Base-by-base conservation (phyloP, 306 rosid species). In the Quercus dentata region DNA sequence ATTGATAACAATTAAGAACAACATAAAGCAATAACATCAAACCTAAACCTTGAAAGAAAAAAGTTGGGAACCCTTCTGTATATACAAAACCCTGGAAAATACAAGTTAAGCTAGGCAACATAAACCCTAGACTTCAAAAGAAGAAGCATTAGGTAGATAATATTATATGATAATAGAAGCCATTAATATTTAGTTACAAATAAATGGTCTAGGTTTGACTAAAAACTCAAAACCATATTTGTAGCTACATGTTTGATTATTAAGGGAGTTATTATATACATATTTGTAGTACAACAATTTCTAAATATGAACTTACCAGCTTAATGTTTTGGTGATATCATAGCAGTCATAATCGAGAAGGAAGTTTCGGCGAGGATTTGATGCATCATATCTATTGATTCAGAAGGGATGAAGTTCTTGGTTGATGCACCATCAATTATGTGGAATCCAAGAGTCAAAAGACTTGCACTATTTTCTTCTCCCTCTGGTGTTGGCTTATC, bases 371-470 rank as follows among this genome's bases (percentile, higher is more conserved):
- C n/a, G 1, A 91, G 44, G 21, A 89, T 65, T 5, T 25, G 56
- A 35, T 81, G 54, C 25, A 88, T 78, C 23, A 51, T 46, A 1
- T 33, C 1, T 6, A 83, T 18, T 4, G 95, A 86, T 17, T 75
- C 57, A 69, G 54, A 58, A 56, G 88, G 73, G 9, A 89, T 44
- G 19, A 0, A 19, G 20, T 74, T 6, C 51, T 1, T 31, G 46
- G n/a, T 13, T 2, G 73, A 51, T n/a, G 58, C 6, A 4, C 35
- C 51, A 57, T 85, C 88, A 38, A 85, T 8, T 8, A 86, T 21
- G 51, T 88, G 71, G 70, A 88, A 87, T 3, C 82, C 89, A 18
- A 83, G 5, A 0, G 88, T 91, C 5, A 89, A 56, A 85, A 91
- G 75, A 71, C 91, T 87, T 57, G 71, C 82, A 23, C 52, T 84